A percentile compares a stretch with the other conserved stretches of the same genome.
Conservation (phyloP, 2,329 filamentous ascomycete genomes). For the Aspergillus novofumigatus region DNA sequence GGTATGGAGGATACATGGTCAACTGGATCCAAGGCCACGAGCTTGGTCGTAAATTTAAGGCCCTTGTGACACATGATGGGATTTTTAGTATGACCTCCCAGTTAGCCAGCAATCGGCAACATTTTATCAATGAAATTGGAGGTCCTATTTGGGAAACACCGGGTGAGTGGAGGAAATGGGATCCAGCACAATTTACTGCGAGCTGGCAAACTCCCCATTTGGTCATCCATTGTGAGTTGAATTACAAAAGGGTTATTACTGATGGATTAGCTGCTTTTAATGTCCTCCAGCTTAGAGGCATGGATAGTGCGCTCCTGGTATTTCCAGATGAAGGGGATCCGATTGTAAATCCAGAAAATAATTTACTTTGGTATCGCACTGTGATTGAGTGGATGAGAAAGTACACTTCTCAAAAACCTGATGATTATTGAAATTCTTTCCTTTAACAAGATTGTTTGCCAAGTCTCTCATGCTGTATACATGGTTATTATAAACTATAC, state of each 20-base stretch:
- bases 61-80: not conserved
- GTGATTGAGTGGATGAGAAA: not conserved
- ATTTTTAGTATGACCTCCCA: conserved; percentile 1
- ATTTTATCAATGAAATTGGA: not conserved
- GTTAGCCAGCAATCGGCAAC: not conserved
- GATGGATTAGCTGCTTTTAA: not conserved
- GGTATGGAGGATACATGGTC: conserved; percentile 1
- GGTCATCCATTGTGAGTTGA: not conserved
- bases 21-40: conserved; percentile 2
- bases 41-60: not conserved
- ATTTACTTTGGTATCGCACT: not conserved
- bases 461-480: too few relatives aligned
- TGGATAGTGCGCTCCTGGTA: not conserved
- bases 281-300: not conserved
- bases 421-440: too few relatives aligned
- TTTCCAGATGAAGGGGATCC: not conserved
- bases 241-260: not conserved
- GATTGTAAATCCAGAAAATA: not conserved
- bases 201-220: conserved; percentile 1
- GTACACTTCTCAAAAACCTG: too few relatives aligned
- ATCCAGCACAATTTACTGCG: not conserved
- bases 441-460: too few relatives aligned
- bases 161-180: not conserved
- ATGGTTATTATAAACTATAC: too few relatives aligned
- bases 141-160: too few relatives aligned